Percentiles rank a stretch among this genome's conserved stretches.
Evolutionary conservation across 768 basidiomycete genomes (phyloP).

Genomic region (Tricholoma matsutake): DNA sequence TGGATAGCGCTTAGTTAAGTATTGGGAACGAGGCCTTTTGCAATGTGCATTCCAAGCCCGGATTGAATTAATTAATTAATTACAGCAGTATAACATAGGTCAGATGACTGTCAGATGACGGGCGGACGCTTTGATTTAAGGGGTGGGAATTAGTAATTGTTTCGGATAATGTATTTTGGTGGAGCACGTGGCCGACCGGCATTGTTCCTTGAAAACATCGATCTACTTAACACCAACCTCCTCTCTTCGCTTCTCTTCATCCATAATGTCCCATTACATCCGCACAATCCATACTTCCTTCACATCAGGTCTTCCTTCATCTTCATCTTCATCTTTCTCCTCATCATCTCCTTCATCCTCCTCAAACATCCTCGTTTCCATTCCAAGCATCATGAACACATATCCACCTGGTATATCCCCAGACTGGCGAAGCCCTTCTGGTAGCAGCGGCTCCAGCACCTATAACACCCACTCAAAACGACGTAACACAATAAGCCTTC

Average conservation of each 20-base stretch:
- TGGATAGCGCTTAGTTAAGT: too few relatives aligned
- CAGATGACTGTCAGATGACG: too few relatives aligned
- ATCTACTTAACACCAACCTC: neutral
- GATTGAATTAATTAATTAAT: too few relatives aligned
- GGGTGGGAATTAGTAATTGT: too few relatives aligned
- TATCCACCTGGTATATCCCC: slow-evolving; percentile 17
- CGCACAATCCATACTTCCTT: slow-evolving; percentile 41
- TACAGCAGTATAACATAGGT: too few relatives aligned
- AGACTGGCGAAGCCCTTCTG: slow-evolving; percentile 4
- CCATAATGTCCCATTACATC: slow-evolving; percentile 32
- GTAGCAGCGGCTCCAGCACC: slow-evolving; percentile 5
- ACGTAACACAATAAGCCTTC: slow-evolving; percentile 2
- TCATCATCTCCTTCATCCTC: slow-evolving; percentile 7
- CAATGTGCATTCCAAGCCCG: too few relatives aligned
- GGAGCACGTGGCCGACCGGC: neutral
- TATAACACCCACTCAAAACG: slow-evolving; percentile 11
- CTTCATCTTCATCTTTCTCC: slow-evolving; percentile 1
- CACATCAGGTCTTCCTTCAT: slow-evolving; percentile 16
- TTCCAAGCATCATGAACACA: slow-evolving; percentile 22
- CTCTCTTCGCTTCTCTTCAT: neutral
- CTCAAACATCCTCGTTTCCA: slow-evolving; percentile 15
- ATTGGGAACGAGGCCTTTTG: too few relatives aligned
- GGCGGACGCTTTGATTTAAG: too few relatives aligned
- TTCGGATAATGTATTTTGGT: too few relatives aligned
- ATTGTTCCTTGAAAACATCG: neutral